These are phyloP conservation scores for Stachybotrys echinatus DNA, from an alignment of 2,329 filamentous ascomycete genomes.

Conservation along the genomic window DNA sequence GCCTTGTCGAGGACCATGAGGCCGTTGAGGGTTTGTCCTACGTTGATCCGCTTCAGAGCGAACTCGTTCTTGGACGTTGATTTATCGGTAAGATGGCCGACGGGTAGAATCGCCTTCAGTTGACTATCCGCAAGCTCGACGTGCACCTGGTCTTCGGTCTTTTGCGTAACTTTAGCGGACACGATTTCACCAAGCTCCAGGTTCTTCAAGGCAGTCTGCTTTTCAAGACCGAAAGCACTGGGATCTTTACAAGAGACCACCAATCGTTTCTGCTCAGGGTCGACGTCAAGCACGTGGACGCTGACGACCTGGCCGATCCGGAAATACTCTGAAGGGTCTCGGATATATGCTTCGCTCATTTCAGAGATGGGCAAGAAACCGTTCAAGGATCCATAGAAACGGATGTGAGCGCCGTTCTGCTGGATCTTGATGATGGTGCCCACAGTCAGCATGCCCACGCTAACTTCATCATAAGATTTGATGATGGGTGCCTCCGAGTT, in stretches of 20 bases:
- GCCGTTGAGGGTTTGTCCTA: constrained; percentile 76
- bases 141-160: constrained; percentile 69
- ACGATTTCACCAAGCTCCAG: constrained; percentile 71
- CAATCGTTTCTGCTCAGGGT: constrained; percentile 65
- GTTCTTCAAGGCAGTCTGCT: constrained; percentile 70
- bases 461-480: constrained; percentile 69
- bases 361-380: constrained; percentile 90
- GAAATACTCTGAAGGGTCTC: constrained; percentile 86
- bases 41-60: constrained; percentile 72
- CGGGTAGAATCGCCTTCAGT: constrained; percentile 71
- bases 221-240: constrained; percentile 66
- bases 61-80: constrained; percentile 72
- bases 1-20: constrained; percentile 86
- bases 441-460: constrained; percentile 70
- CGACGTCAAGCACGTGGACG: constrained; percentile 79
- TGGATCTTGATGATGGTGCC: constrained; percentile 84
- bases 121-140: constrained; percentile 70
- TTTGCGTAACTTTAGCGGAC: constrained; percentile 74
- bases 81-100: constrained; percentile 80
- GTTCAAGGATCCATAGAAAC: constrained; percentile 80
- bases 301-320: constrained; percentile 84
- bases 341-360: constrained; percentile 97
- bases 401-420: constrained; percentile 75
- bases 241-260: constrained; percentile 93
- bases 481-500: constrained; percentile 82